A percentile compares a stretch with the other conserved stretches of the same genome.
phyloP scores from a whole-genome alignment of 306 rosid species.

The Nissolia schottii region DNA sequence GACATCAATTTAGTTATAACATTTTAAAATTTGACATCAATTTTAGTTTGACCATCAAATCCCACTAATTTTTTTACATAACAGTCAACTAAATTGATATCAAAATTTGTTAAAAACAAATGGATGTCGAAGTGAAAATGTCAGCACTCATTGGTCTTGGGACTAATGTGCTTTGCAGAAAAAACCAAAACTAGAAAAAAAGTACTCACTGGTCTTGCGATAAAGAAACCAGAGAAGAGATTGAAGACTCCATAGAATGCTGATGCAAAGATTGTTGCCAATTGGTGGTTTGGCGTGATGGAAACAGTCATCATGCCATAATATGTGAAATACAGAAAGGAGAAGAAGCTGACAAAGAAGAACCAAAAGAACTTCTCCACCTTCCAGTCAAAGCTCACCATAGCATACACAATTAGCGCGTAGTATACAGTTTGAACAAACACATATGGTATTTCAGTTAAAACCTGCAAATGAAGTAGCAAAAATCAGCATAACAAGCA shows the following conservation, averaged over 20 bases:
- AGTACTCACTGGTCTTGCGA: slow-evolving; percentile 77
- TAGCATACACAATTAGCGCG: slow-evolving; percentile 66
- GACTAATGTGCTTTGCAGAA: background rate
- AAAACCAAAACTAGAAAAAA: background rate
- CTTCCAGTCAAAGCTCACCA: slow-evolving; percentile 81
- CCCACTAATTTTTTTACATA: too few species aligned
- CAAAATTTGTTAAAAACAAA: too few species aligned
- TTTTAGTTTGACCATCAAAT: too few species aligned
- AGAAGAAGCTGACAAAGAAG: slow-evolving; percentile 71
- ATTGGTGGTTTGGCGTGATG: slow-evolving; percentile 89
- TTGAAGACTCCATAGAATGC: slow-evolving; percentile 87
- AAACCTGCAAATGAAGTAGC: slow-evolving; percentile 49
- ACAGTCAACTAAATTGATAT: too few species aligned
- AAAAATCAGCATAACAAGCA: background rate
- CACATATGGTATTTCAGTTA: slow-evolving; percentile 71
- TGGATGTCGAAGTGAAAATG: too few species aligned
- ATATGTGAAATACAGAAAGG: slow-evolving; percentile 93
- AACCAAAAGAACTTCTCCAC: slow-evolving; percentile 79
- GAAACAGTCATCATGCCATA: slow-evolving; percentile 98
- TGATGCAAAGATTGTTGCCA: slow-evolving; percentile 78
- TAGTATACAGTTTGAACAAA: slow-evolving; percentile 57
- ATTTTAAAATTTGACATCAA: too few species aligned
- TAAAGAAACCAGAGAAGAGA: slow-evolving; percentile 93
- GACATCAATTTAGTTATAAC: too few species aligned
- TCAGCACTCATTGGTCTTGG: too few species aligned